A percentile compares a stretch with the other conserved stretches of the same genome.
Evolutionary conservation across 2,329 filamentous ascomycete genomes (phyloP).

Genomic region (Grosmannia serpens): DNA sequence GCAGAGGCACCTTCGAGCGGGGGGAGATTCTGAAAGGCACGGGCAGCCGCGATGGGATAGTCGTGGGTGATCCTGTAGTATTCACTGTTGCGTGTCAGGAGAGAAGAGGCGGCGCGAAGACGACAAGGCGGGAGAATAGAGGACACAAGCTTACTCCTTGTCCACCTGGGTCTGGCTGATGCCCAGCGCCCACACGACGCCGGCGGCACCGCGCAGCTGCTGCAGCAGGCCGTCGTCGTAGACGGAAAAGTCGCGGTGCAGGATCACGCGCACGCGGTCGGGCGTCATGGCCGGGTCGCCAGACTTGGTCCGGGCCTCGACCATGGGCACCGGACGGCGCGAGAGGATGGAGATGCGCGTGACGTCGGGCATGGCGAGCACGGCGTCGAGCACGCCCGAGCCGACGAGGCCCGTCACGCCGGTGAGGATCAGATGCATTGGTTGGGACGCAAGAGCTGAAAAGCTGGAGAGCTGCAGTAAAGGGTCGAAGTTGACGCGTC

Average conservation of each 20-base stretch:
- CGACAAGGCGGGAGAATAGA: background rate
- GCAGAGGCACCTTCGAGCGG: background rate
- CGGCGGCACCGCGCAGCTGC: constrained; percentile 51
- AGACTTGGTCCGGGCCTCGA: constrained; percentile 29
- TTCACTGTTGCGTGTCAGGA: constrained; percentile 26
- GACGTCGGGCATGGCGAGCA: constrained; percentile 44
- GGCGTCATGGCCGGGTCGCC: constrained; percentile 28
- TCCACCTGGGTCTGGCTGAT: constrained; percentile 48
- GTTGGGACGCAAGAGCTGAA: background rate
- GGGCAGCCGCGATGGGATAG: constrained; percentile 40
- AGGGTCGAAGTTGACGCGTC: background rate
- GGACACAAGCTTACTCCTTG: constrained; percentile 35
- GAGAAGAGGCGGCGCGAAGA: background rate
- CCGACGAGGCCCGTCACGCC: constrained; percentile 59
- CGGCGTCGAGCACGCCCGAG: constrained; percentile 47
- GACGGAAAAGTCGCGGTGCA: constrained; percentile 53
- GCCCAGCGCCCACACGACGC: constrained; percentile 65
- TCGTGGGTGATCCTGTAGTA: constrained; percentile 59
- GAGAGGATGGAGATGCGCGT: constrained; percentile 58
- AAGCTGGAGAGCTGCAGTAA: background rate
- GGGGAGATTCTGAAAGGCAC: constrained; percentile 30
- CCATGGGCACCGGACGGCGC: constrained; percentile 52
- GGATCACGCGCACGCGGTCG: constrained; percentile 37
- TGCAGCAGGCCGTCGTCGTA: constrained; percentile 47
- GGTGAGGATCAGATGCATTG: constrained; percentile 52